Base-by-base conservation (phyloP, 441 rosid genomes). In the Theobroma grandiflorum region DNA sequence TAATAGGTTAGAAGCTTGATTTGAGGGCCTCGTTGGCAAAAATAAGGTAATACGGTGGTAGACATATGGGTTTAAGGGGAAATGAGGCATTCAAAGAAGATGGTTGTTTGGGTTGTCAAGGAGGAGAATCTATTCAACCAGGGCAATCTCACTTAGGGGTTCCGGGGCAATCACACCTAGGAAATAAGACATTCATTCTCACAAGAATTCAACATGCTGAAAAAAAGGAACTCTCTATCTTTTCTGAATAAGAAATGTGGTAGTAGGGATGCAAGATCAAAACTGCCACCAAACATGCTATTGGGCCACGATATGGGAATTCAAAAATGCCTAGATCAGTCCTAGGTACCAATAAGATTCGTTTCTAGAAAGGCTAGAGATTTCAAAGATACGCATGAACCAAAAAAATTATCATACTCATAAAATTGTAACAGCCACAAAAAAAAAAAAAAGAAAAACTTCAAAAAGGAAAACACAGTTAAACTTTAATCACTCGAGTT, bases 21-120 rank as follows among this genome's bases (percentile, higher is more conserved):
- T 61, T 22, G 72, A 43, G 9, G 49, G 20, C 9, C 72, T 68
- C 43, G 72, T 35, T 68, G 43, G 18, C 5, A 42, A 9, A 20
- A 67, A 20, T 9, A 43, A 20, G 52, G 52, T 45, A 45, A 53
- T 53, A 53, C 8, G 2, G 57, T 52, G 71, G 14, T 66, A 38
- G 50, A 40, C 50, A 40, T 14, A 10, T 57, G 20, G 68, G 68
- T 37, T 64, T 37, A 37, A 37, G 69, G 69, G 69, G 69, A 64
- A 64, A 64, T 64, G 31, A 37, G 69, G 50, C 33, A 38, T 66
- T 66, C 49, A 66, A 66, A 66, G 50, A 38, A 37, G 69, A 40
- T 65, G 31, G 16, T 68, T 43, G 72, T 43, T 42, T 43, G 37
- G 37, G 6, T 68, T 12, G 37, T 45, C 73, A 12, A 45, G 55